phyloP scores from a whole-genome alignment of 2,329 filamentous ascomycete genomes.

The Trichoderma sp. region DNA sequence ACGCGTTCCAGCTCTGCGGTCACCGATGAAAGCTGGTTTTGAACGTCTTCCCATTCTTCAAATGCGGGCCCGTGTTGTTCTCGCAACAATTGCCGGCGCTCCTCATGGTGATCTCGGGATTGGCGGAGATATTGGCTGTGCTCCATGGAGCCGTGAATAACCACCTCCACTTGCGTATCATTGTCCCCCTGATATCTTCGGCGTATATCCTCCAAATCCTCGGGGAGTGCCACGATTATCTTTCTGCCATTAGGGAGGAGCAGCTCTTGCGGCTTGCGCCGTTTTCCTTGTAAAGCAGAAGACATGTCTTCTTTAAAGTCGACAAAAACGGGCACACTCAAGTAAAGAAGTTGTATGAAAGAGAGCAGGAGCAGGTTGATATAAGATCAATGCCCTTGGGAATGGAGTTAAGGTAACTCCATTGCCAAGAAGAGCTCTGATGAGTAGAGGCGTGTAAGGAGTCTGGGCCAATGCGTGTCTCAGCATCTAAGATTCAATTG shows the following conservation, averaged over 20 bases:
- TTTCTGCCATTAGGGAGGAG: conserved; percentile 56
- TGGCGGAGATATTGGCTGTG: conserved; percentile 49
- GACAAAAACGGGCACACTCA: neutral
- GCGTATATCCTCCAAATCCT: conserved; percentile 52
- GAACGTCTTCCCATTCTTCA: conserved; percentile 58
- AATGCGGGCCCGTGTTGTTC: conserved; percentile 52
- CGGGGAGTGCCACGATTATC: conserved; percentile 58
- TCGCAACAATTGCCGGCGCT: conserved; percentile 47
- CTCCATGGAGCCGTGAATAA: conserved; percentile 57
- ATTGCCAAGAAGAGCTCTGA: neutral
- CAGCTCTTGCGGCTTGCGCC: conserved; percentile 52
- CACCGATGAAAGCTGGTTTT: conserved; percentile 54
- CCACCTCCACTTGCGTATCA: conserved; percentile 52
- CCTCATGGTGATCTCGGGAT: conserved; percentile 55
- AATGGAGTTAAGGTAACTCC: neutral
- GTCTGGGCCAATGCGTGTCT: neutral
- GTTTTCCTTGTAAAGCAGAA: conserved; percentile 27
- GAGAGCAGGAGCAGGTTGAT: neutral
- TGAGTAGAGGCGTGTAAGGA: neutral
- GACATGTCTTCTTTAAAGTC: conserved; percentile 26
- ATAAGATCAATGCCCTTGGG: neutral
- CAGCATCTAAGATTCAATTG: neutral
- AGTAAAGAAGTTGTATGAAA: neutral
- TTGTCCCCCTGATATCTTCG: conserved; percentile 42
- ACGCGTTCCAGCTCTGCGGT: conserved; percentile 55